phyloP scores from a whole-genome alignment of 1,284 basidiomycete genomes.

The Megacollybia platyphylla region DNA sequence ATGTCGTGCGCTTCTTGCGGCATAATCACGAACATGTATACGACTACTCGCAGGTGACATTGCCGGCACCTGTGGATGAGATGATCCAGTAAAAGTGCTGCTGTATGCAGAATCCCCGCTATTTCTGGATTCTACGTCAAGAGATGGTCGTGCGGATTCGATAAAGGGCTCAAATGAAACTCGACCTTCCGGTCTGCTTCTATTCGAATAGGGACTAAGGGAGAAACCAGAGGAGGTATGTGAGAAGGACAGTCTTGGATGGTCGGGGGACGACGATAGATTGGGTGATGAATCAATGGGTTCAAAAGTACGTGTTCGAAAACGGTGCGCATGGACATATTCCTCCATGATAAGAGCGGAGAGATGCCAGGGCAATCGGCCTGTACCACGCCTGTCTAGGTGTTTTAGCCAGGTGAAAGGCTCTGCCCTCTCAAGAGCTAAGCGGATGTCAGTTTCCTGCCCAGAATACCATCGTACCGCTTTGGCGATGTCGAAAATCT shows the following conservation, averaged over 20 bases:
- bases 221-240: constrained; percentile 20
- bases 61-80: constrained; percentile 15
- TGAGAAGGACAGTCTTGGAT: constrained; percentile 11
- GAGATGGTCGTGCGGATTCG: constrained; percentile 23
- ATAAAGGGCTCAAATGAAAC: constrained; percentile 34
- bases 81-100: constrained; percentile 23
- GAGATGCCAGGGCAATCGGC: constrained; percentile 43
- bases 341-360: constrained; percentile 59
- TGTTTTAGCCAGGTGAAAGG: constrained; percentile 64
- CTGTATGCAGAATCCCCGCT: constrained; percentile 31
- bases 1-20: constrained; percentile 17
- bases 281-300: neutral
- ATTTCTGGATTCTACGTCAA: constrained; percentile 28
- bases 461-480: constrained; percentile 46
- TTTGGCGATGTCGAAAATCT: constrained; percentile 29
- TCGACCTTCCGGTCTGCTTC: constrained; percentile 29
- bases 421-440: constrained; percentile 44
- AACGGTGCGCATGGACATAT: constrained; percentile 27
- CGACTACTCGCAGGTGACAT: constrained; percentile 27
- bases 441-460: constrained; percentile 29
- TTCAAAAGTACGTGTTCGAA: constrained; percentile 6
- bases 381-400: constrained; percentile 28
- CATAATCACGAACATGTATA: constrained; percentile 21
- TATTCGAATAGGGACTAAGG: constrained; percentile 26
- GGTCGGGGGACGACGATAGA: constrained; percentile 9